Base-by-base conservation (phyloP, 1,139 yeast genomes). In the Taphrina communis region DNA sequence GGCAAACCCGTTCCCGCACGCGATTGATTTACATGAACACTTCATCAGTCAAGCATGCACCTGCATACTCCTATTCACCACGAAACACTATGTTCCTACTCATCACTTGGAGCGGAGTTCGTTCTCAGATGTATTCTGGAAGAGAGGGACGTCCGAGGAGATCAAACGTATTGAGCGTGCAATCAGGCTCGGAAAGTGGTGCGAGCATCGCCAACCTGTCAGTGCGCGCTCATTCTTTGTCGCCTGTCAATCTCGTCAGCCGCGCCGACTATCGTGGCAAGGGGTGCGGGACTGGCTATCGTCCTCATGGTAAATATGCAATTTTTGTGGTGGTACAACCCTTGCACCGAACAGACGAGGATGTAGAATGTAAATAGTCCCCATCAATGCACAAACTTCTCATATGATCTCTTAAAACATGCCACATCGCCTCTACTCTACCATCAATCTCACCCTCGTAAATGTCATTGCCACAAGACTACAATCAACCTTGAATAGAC, bases 81-180 rank as follows among this genome's bases (percentile, higher is more conserved):
- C 42, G 58, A 31, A 35, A 17, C 58, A 53, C 21, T 17, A 6
- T 17, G 7, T 53, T 1, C 42, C 17, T 1, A 1, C 42, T 1
- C 9, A 14, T 4, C 35, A 56, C 1, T 17, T 41, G 11, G 8
- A 48, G 6, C 17, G 60, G 36, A 9, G 38, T 9, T 8, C 25
- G 17, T 56, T 56, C 36, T 56, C 60, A 2, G 50, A 56, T 12
- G 12, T 25, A 17, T 56, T 56, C 38, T 56, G 60, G 60, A 7
- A 25, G 8, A 36, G 17, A 14, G 25, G 41, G 8, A 35, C 41
- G 14, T 14, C 44, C 7, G 60, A 56, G 4, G 60, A 5, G 14
- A n/a, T 5, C 2, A 56, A 12, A 19, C 38, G 60, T 12, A 56
- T 56, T 35, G 60, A 56, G 36, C 12, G 60, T 17, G 60, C 60